A percentile compares a stretch with the other conserved stretches of the same genome.
Evolutionary conservation across 441 rosid species (phyloP).

Genomic region (Euphorbia schlechtendalii): DNA sequence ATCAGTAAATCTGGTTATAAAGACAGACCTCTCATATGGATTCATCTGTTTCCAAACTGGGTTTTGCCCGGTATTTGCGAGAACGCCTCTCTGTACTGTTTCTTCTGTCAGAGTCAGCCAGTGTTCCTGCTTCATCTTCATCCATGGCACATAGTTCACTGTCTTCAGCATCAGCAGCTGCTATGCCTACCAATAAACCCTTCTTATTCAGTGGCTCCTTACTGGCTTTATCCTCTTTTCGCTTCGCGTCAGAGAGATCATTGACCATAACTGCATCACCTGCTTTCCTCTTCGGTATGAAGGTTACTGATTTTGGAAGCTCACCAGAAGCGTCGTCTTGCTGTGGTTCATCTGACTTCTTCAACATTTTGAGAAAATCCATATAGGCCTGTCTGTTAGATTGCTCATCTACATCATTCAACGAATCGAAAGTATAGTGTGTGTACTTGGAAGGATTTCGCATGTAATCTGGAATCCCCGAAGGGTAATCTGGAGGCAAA

Average conservation of each 20-base stretch:
- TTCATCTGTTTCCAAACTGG: constrained; percentile 33
- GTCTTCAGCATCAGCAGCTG: constrained; percentile 34
- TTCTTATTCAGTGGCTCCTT: constrained; percentile 29
- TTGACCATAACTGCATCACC: constrained; percentile 22
- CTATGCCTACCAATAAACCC: constrained; percentile 30
- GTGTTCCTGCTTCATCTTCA: constrained; percentile 61
- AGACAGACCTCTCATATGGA: constrained; percentile 5
- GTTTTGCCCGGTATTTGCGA: constrained; percentile 57
- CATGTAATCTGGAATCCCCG: constrained; percentile 70
- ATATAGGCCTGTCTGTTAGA: constrained; percentile 62
- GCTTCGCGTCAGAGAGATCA: constrained; percentile 19
- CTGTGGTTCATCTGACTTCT: constrained; percentile 30
- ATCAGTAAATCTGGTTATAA: background rate
- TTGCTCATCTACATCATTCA: constrained; percentile 55
- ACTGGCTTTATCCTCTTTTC: constrained; percentile 16
- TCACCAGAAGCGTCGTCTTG: constrained; percentile 33
- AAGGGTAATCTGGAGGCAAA: constrained; percentile 33
- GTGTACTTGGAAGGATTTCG: constrained; percentile 77
- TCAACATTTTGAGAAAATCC: constrained; percentile 58
- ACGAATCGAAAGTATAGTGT: constrained; percentile 53
- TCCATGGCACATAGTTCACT: constrained; percentile 54
- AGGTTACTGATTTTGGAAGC: constrained; percentile 50
- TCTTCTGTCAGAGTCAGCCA: constrained; percentile 17
- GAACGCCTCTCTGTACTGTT: constrained; percentile 26
- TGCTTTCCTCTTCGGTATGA: constrained; percentile 59